Percentiles rank a stretch among this genome's conserved stretches.
Evolutionary conservation across 352 stramenopile genomes (phyloP).

Genomic region (Phytophthora litchii): DNA sequence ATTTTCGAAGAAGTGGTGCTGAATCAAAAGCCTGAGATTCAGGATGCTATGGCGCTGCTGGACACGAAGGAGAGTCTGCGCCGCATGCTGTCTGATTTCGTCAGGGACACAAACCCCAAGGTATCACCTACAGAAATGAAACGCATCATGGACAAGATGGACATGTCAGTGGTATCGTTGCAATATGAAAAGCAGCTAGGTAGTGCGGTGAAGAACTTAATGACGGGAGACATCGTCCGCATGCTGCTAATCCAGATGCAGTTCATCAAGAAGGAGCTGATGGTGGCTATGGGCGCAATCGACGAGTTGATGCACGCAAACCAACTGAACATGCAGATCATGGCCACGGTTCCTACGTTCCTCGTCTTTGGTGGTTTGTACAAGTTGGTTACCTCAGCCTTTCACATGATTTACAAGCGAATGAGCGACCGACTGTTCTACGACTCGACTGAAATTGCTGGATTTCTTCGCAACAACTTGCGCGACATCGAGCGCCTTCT

Average conservation of each 20-base stretch:
- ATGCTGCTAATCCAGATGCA: slow-evolving; percentile 90
- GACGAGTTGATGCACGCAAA: slow-evolving; percentile 90
- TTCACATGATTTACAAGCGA: slow-evolving; percentile 77
- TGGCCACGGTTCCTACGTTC: slow-evolving; percentile 87
- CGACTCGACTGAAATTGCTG: slow-evolving; percentile 73
- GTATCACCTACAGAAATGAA: slow-evolving; percentile 44
- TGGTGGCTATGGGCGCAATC: slow-evolving; percentile 88
- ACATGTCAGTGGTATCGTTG: slow-evolving; percentile 79
- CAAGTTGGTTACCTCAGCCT: slow-evolving; percentile 56
- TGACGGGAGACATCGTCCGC: slow-evolving; percentile 85
- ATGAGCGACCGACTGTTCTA: slow-evolving; percentile 84
- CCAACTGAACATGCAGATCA: slow-evolving; percentile 86
- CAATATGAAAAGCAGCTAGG: slow-evolving; percentile 74
- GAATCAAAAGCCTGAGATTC: slow-evolving; percentile 86
- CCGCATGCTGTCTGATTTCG: slow-evolving; percentile 84
- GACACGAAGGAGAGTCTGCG: slow-evolving; percentile 85
- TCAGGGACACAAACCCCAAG: slow-evolving; percentile 72
- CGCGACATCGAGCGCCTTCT: slow-evolving; percentile 85
- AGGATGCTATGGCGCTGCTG: slow-evolving; percentile 73
- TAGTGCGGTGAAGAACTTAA: slow-evolving; percentile 74
- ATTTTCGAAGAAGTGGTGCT: slow-evolving; percentile 84
- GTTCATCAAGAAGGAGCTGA: slow-evolving; percentile 91
- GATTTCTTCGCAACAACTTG: slow-evolving; percentile 79
- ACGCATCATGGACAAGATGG: slow-evolving; percentile 66
- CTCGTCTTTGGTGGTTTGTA: slow-evolving; percentile 79